A percentile compares a stretch with the other conserved stretches of the same genome.
phyloP scores from a whole-genome alignment of 805 yeast species.

The Candida orba region DNA sequence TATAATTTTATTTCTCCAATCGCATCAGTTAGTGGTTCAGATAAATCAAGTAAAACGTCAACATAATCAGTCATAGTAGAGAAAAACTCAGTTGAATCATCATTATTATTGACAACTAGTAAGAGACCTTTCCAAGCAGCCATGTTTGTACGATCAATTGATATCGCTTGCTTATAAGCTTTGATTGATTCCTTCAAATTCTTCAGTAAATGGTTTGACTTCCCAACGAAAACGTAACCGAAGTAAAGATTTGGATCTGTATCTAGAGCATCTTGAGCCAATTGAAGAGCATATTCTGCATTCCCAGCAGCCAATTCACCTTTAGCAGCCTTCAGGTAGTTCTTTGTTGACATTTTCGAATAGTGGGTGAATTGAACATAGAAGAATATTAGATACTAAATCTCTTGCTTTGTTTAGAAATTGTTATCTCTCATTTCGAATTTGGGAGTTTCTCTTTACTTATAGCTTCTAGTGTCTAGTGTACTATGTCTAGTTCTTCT shows the following conservation, averaged over 20 bases:
- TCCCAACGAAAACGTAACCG: slow-evolving; percentile 69
- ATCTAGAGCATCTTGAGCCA: slow-evolving; percentile 47
- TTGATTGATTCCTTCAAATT: slow-evolving; percentile 32
- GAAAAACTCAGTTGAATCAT: slow-evolving; percentile 41
- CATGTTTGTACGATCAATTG: slow-evolving; percentile 41
- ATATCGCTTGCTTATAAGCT: slow-evolving; percentile 43
- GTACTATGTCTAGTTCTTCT: too few species aligned
- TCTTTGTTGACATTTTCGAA: slow-evolving; percentile 27
- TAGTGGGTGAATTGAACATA: background rate
- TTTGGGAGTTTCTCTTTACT: too few species aligned
- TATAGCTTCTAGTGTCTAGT: too few species aligned
- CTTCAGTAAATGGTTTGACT: slow-evolving; percentile 45
- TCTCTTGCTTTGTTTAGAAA: background rate
- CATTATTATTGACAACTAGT: slow-evolving; percentile 32
- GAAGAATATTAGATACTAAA: too few species aligned
- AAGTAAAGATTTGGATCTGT: slow-evolving; percentile 51
- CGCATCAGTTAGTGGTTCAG: slow-evolving; percentile 41
- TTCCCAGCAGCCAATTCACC: slow-evolving; percentile 47
- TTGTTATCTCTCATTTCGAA: too few species aligned
- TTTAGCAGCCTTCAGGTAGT: slow-evolving; percentile 41
- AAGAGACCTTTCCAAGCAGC: slow-evolving; percentile 81
- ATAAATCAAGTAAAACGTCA: slow-evolving; percentile 33
- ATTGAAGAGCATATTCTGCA: slow-evolving; percentile 53
- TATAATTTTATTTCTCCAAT: slow-evolving; percentile 41
- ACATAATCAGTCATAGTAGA: slow-evolving; percentile 38